Evolutionary conservation across 495 filamentous ascomycete genomes (phyloP), one percentile per base, ranked within the genome.

Genomic region (Penicillium silybi): DNA sequence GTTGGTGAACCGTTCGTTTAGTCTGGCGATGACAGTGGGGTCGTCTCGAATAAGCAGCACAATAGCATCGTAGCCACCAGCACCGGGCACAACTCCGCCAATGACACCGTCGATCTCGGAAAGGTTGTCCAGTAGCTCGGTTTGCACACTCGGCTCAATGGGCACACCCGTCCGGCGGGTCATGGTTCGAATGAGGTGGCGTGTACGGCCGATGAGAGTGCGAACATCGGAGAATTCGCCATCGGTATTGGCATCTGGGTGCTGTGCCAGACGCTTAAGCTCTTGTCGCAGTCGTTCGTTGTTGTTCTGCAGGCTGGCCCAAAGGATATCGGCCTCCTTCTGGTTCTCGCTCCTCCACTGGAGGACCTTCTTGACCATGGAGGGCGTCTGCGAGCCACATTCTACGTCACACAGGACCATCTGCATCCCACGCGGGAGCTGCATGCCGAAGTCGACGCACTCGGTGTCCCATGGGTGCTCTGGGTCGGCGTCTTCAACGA

Each of bases 341-440:
- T 74, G 72, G 27, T 92, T 84, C 37, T 79, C 68, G 37, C 84
- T 84, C 53, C 86, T 78, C 93, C 93, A 98, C 40, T 78, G 78
- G 4, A 97, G 75, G 15, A 98, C 87, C 63, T 87, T 81, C 75
- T 89, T 95, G 20, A 96, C 93, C 92, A 98, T 96, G 6, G 90
- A 84, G 0, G 92, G 91, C 11, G 92, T 96, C 64, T 92, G 77
- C n/a, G 84, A 89, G 40, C 93, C 93, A 60, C 93, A 96, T 65
- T 95, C 87, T 15, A 98, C 93, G 64, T 98, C 93, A 53, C 90
- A 95, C 83, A 98, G 90, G 7, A 95, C 83, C 53, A 98, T 71
- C 42, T 83, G 76, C 52, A 89, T 72, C 0, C 83, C 83, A 0
- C 74, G 76, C 0, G 88, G 88, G 7, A 92, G 76, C 59, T 70